These are phyloP conservation scores for Apocynum venetum DNA, from an alignment of 257 asterid genomes.

Conservation along the genomic window DNA sequence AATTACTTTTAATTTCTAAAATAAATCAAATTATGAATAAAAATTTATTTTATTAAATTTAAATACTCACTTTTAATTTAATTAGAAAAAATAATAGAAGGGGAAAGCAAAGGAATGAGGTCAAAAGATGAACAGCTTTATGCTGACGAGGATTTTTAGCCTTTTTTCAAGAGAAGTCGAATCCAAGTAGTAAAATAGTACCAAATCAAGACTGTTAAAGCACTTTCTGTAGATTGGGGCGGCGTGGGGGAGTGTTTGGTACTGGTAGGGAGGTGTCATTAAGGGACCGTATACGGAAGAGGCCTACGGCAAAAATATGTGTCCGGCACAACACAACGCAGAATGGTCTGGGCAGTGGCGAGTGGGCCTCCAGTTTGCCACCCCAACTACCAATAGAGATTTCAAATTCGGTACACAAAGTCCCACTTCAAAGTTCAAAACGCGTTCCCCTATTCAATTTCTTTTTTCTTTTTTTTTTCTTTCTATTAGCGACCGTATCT, in stretches of 20 bases:
- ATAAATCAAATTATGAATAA: too few relatives aligned
- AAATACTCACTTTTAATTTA: too few relatives aligned
- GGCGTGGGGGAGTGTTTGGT: too few relatives aligned
- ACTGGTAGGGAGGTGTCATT: background rate
- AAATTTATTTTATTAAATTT: too few relatives aligned
- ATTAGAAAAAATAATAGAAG: background rate
- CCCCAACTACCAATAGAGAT: background rate
- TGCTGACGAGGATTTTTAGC: background rate
- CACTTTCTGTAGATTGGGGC: background rate
- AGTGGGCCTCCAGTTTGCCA: background rate
- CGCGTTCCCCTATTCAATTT: background rate
- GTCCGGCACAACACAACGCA: background rate
- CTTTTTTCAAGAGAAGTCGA: background rate
- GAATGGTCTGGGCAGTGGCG: background rate
- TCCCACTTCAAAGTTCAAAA: background rate
- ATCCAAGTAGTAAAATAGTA: background rate
- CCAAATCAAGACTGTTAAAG: too few relatives aligned
- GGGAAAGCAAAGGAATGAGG: background rate
- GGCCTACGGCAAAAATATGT: slow-evolving; percentile 48
- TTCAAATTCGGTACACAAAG: background rate
- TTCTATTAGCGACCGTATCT: too few relatives aligned
- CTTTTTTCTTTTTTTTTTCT: too few relatives aligned
- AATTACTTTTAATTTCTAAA: too few relatives aligned
- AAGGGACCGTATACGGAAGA: slow-evolving; percentile 67
- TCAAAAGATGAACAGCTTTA: background rate